Evolutionary conservation across 371 early-diverging fungal species (phyloP), one percentile per base, ranked within the genome.

Genomic region (Apophysomyces trapeziformis): DNA sequence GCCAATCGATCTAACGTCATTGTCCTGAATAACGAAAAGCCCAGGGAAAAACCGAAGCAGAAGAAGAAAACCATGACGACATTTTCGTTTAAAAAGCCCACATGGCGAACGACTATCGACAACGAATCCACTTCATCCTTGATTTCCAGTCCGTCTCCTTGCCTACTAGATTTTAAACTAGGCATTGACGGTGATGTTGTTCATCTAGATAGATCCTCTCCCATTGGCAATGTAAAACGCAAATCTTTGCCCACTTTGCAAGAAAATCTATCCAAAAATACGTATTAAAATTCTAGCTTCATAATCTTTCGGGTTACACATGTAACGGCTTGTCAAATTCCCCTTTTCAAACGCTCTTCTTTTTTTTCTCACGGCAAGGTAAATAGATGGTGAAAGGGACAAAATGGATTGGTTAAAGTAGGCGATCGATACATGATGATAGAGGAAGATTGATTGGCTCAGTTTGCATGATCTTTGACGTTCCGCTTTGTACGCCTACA

Each of bases 11-110:
- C 70, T n/a, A 72, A 76, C 21, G 58, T 76, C 26, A 72, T 76
- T 64, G 70, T 76, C 0, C 68, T 76, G 16, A 68, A 70, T 32
- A 75, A 75, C 57, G 67, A 71, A 66, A 68, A 66, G 39, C 75
- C 75, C 35, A 56, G 57, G 1, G 9, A 9, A 21, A 26, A n/a
- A 9, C 9, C n/a, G 11, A 67, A 67, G 54, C 61, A 67, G 50
- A 43, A 67, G 11, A 67, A 57, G 44, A 50, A 21, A 11, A 8
- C n/a, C 21, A 50, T 26, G 8, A 50, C 54, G 18, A 50, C 54
- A 50, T 50, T 50, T 50, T 50, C 54, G 16, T 50, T 50, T 32
- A n/a, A 21, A 16, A 50, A 16, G 21, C 54, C 21, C 9, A 26
- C 54, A 21, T 26, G 54, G 9, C 54, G 54, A 50, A 50, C 54